Evolutionary conservation across 129 eudicot genomes (phyloP), one percentile per base, ranked within the genome.

Genomic region (Scalesia atractyloides): DNA sequence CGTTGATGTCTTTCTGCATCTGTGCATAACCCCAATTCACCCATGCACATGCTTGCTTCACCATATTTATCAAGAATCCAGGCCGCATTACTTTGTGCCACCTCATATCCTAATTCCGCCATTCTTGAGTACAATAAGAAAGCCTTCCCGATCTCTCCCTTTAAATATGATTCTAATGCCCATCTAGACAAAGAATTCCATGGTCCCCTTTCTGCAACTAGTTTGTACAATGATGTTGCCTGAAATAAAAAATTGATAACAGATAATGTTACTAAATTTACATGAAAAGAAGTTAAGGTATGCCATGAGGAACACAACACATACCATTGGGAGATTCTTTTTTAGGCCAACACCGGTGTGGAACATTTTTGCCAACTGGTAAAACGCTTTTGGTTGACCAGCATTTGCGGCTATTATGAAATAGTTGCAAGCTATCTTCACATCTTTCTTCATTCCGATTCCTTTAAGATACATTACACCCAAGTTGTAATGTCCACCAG

Each of bases 341-440:
- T 88, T 95, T 30, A 95, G 86, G 39, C 97, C 99, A 50, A 95
- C 86, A 56, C 99, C 99, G 20, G 89, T 90, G 73, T 90, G 99
- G 75, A 95, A 95, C 99, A 95, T 95, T 82, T 95, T 95, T 8
- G 97, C 99, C 57, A 95, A 70, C 69, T 95, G 99, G 78, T 90
- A 95, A 83, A 90, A 90, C 48, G 99, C 99, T 84, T 95, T 95
- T 67, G 99, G 94, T 79, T 95, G 99, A 78, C 99, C 99, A 46
- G 86, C 88, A 80, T 90, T 86, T 49, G 91, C 87, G 73, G 99
- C 99, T 80, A 77, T 66, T 13, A 92, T 85, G 78, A 95, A 95
- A 82, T 76, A 82, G 69, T 88, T 86, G 83, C 88, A 82, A 56
- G 99, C 96, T 71, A 82, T 46, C 74, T 84, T 88, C 70, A 90